Conservation (phyloP, 2,329 filamentous ascomycete genomes). For the Colletotrichum chlorophyti region DNA sequence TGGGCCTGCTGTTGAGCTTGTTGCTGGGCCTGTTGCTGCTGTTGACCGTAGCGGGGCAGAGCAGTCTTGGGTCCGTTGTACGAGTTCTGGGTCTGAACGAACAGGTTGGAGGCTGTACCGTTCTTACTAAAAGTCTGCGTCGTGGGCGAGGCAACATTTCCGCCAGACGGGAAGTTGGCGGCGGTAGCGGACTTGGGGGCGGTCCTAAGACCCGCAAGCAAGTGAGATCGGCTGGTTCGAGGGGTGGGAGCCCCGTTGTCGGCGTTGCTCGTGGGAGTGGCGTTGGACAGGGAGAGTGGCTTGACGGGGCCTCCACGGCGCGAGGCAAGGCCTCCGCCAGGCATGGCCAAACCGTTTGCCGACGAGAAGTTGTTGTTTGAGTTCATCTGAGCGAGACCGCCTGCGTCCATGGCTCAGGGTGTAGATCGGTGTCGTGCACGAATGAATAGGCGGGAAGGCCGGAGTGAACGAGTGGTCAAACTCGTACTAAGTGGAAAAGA, state of each 20-base stretch:
- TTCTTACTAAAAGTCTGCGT: conserved; percentile 52
- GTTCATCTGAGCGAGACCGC: conserved; percentile 99
- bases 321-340: conserved; percentile 82
- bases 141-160: conserved; percentile 52
- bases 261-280: conserved; percentile 72
- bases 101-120: conserved; percentile 51
- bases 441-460: conserved; percentile 10
- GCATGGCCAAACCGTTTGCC: conserved; percentile 75
- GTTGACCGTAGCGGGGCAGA: conserved; percentile 53
- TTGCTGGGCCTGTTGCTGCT: conserved; percentile 41
- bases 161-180: conserved; percentile 70
- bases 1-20: conserved; percentile 43
- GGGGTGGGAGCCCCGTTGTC: conserved; percentile 79
- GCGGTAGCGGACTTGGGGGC: conserved; percentile 86
- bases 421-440: conserved; percentile 3
- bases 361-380: conserved; percentile 81
- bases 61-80: conserved; percentile 65
- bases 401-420: conserved; percentile 80
- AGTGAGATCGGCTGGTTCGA: conserved; percentile 91
- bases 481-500: conserved; percentile 15
- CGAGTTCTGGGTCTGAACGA: conserved; percentile 49
- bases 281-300: conserved; percentile 79
- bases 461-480: conserved; percentile 16
- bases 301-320: conserved; percentile 87
- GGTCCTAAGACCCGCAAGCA: conserved; percentile 91